phyloP scores from a whole-genome alignment of 2,329 filamentous ascomycete genomes.

The Epichloe sp. region DNA sequence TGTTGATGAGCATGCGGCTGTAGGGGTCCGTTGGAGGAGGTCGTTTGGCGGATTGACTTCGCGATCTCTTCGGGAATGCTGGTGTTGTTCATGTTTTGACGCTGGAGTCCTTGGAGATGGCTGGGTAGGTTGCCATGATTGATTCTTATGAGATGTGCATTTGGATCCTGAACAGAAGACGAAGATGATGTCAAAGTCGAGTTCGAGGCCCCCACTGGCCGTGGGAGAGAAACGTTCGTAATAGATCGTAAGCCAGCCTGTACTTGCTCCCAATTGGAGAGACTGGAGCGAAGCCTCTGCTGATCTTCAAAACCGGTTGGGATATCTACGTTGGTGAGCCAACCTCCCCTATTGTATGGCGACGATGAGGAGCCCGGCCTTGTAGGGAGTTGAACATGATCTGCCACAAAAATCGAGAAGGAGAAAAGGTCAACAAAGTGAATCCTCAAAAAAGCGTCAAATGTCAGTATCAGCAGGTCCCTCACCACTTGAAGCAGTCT shows the following conservation, averaged over 20 bases:
- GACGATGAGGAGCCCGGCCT: not conserved
- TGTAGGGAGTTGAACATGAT: not conserved
- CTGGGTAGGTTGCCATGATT: not conserved
- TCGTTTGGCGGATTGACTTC: not conserved
- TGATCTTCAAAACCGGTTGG: not conserved
- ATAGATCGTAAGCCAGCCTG: not conserved
- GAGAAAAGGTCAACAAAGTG: not conserved
- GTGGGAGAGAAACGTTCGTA: not conserved
- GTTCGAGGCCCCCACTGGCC: not conserved
- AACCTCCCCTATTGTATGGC: not conserved
- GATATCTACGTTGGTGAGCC: conserved; percentile 4
- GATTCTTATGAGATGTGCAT: not conserved
- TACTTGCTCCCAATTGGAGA: not conserved
- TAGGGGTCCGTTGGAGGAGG: not conserved
- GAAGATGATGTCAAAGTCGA: not conserved
- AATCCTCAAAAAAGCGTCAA: not conserved
- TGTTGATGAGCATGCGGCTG: not conserved
- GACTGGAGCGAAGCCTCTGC: not conserved
- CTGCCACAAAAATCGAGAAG: not conserved
- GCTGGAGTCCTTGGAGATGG: not conserved
- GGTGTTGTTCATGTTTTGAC: not conserved
- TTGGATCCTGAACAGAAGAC: not conserved
- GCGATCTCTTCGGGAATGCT: not conserved
- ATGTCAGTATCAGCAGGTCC: not conserved
- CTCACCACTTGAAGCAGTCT: not conserved